phyloP scores from a whole-genome alignment of 805 yeast species.

The Candida wancherniae region DNA sequence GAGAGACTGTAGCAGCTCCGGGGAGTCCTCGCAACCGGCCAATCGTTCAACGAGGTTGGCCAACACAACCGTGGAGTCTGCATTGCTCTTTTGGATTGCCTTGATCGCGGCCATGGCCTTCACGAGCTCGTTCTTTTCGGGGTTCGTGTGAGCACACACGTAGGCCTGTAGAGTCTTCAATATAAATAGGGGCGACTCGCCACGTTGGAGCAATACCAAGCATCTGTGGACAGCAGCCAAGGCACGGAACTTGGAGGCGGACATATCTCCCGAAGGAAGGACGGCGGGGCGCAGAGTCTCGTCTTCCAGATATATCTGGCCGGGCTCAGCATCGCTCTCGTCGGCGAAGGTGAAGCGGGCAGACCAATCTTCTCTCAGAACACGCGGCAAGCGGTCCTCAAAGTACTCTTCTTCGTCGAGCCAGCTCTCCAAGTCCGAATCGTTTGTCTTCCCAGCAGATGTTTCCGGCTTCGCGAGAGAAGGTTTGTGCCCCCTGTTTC shows the following conservation, averaged over 20 bases:
- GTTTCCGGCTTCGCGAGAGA: too few species aligned
- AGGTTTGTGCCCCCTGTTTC: too few species aligned
- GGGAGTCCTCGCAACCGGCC: constrained; percentile 3
- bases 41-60: constrained; percentile 23
- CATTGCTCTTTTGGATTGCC: constrained; percentile 17
- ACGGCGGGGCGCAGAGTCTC: constrained; percentile 3
- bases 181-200: constrained; percentile 26
- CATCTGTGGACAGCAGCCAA: constrained; percentile 16
- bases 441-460: too few species aligned
- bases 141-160: constrained; percentile 16
- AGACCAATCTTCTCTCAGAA: constrained; percentile 12
- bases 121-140: constrained; percentile 13
- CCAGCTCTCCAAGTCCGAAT: constrained; percentile 7
- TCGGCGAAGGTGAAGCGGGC: constrained; percentile 26
- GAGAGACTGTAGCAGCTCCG: neutral
- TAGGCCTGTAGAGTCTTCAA: constrained; percentile 23
- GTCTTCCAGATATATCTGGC: constrained; percentile 5
- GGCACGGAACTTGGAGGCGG: constrained; percentile 10
- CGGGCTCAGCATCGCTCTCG: constrained; percentile 23
- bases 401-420: constrained; percentile 2
- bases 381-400: neutral
- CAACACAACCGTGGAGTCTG: constrained; percentile 14
- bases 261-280: constrained; percentile 2
- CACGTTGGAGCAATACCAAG: constrained; percentile 19
- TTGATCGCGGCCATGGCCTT: constrained; percentile 18